These are phyloP conservation scores for Zarea fungicola DNA, from an alignment of 2,329 filamentous ascomycete genomes.

Conservation along the genomic window DNA sequence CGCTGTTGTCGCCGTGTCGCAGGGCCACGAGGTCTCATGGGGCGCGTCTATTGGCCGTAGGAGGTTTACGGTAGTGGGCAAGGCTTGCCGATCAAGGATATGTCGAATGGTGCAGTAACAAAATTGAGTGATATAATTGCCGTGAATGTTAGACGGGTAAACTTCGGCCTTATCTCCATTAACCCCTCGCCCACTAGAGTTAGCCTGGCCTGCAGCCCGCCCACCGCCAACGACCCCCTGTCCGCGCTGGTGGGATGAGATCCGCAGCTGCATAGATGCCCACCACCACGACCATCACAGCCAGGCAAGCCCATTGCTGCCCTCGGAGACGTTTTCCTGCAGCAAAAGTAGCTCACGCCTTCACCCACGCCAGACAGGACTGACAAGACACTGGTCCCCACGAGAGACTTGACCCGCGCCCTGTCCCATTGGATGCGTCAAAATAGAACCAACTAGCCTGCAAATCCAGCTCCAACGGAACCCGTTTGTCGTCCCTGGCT, in stretches of 20 bases:
- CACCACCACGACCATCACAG: conserved; percentile 4
- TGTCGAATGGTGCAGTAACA: neutral
- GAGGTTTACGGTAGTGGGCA: neutral
- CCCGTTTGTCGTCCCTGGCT: neutral
- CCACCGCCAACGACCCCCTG: conserved; percentile 4
- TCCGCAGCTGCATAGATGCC: conserved; percentile 8
- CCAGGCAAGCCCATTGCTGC: neutral
- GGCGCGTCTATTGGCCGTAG: conserved; percentile 12
- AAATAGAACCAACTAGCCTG: too few species aligned
- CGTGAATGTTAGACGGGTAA: conserved; percentile 6
- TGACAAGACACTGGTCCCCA: too few species aligned
- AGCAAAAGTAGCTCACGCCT: too few species aligned
- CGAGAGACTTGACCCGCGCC: too few species aligned
- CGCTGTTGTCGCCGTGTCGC: conserved; percentile 6
- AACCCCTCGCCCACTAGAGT: neutral
- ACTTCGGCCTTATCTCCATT: neutral
- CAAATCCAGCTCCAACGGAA: neutral
- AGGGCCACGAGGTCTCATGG: conserved; percentile 12
- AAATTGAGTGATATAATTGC: neutral
- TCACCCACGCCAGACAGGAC: neutral
- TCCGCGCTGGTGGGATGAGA: conserved; percentile 10
- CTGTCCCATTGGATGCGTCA: too few species aligned
- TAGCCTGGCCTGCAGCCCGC: neutral
- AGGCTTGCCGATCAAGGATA: neutral
- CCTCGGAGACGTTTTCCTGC: too few species aligned